Percentiles rank a stretch among this genome's conserved stretches.
Evolutionary conservation across 208 protist genomes (phyloP).

Genomic region (Acanthamoeba healyi): DNA sequence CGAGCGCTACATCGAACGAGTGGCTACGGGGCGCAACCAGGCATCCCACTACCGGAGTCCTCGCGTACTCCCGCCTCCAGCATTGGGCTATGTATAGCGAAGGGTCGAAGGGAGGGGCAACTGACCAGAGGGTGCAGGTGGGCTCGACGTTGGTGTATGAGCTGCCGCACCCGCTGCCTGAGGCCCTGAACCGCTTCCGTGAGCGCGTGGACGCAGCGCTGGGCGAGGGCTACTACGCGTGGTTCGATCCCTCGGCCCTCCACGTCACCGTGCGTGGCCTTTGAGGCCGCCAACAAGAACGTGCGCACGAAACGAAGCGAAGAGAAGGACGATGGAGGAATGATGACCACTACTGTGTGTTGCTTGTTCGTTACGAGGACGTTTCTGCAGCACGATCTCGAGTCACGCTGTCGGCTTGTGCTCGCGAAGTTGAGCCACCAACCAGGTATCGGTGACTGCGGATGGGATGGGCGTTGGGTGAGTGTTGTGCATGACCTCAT

Average conservation of each 20-base stretch:
- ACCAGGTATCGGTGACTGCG: background rate
- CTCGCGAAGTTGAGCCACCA: background rate
- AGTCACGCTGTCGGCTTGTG: background rate
- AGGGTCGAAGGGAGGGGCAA: too few species aligned
- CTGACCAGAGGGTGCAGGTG: background rate
- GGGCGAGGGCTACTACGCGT: background rate
- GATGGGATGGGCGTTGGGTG: too few species aligned
- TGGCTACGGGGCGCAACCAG: constrained; percentile 52
- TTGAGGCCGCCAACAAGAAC: background rate
- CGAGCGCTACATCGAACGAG: constrained; percentile 5
- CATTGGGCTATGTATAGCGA: too few species aligned
- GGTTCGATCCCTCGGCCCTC: constrained; percentile 22
- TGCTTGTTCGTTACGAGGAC: background rate
- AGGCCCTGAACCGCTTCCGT: background rate
- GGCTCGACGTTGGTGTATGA: constrained; percentile 41
- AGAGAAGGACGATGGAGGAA: too few species aligned
- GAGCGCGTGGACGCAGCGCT: background rate
- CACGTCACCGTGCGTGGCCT: constrained; percentile 52
- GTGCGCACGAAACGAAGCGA: too few species aligned
- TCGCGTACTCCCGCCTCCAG: background rate
- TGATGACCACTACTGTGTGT: background rate
- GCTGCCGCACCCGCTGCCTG: background rate
- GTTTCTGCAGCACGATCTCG: too few species aligned
- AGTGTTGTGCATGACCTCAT: too few species aligned
- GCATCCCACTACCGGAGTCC: constrained; percentile 28